A percentile compares a stretch with the other conserved stretches of the same genome.
Conservation (phyloP, 2,329 filamentous ascomycete genomes). For the Hymenoscyphus linearis region DNA sequence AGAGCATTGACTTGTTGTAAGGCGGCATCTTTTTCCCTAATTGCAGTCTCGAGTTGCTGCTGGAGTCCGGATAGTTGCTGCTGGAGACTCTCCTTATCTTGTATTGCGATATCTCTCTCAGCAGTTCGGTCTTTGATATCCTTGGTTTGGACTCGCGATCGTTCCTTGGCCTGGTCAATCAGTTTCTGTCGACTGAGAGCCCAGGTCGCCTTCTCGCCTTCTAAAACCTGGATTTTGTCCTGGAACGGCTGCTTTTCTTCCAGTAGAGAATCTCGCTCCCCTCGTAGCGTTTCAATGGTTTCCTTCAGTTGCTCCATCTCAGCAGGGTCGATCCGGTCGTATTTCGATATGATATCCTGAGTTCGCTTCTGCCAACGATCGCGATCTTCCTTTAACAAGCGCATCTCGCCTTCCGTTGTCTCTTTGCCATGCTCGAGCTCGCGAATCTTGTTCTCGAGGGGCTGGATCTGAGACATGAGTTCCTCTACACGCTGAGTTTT, state of each 20-base stretch:
- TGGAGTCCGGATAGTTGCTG: slow-evolving; percentile 37
- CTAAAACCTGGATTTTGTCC: slow-evolving; percentile 47
- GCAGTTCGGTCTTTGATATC: slow-evolving; percentile 48
- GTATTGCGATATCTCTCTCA: slow-evolving; percentile 35
- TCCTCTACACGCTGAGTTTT: slow-evolving; percentile 71
- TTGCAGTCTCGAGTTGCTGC: slow-evolving; percentile 42
- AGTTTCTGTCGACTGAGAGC: slow-evolving; percentile 47
- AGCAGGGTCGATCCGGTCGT: slow-evolving; percentile 88
- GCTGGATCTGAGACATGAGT: slow-evolving; percentile 70
- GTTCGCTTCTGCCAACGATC: slow-evolving; percentile 95
- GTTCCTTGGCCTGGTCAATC: slow-evolving; percentile 58
- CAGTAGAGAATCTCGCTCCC: slow-evolving; percentile 51
- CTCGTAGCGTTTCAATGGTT: slow-evolving; percentile 60
- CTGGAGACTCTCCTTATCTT: slow-evolving; percentile 39
- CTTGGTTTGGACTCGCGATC: slow-evolving; percentile 48
- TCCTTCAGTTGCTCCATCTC: slow-evolving; percentile 87
- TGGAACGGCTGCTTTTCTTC: slow-evolving; percentile 42
- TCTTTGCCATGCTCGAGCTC: slow-evolving; percentile 83
- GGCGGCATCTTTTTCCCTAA: slow-evolving; percentile 30
- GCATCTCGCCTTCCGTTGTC: slow-evolving; percentile 62
- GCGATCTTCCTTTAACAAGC: slow-evolving; percentile 82
- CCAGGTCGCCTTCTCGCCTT: slow-evolving; percentile 52
- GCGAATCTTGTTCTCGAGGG: slow-evolving; percentile 71
- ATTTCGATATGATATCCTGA: slow-evolving; percentile 92
- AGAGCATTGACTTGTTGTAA: slow-evolving; percentile 36